Conservation (phyloP, 2,329 filamentous ascomycete genomes). For the Geosmithia morbida region DNA sequence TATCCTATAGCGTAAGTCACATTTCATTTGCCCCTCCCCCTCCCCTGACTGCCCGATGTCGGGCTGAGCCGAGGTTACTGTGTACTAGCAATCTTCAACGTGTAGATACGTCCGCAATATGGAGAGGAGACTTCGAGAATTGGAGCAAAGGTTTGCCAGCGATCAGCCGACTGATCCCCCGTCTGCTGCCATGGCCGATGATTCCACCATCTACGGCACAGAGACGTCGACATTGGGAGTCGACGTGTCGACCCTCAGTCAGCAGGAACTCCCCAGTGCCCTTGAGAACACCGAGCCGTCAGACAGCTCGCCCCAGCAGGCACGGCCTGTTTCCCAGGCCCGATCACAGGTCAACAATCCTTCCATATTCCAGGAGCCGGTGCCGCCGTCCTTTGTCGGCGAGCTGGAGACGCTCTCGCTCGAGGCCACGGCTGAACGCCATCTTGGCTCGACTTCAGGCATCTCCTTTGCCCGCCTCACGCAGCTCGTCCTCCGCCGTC, state of each 20-base stretch:
- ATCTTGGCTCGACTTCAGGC: constrained; percentile 27
- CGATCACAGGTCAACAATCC: constrained; percentile 1
- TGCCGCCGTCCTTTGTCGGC: constrained; percentile 10
- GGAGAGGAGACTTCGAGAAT: constrained; percentile 9
- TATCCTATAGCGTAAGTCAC: constrained; percentile 24
- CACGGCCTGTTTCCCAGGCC: neutral
- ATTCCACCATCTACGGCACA: neutral
- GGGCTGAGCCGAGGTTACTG: too few species aligned
- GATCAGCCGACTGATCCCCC: neutral
- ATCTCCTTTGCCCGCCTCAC: constrained; percentile 27
- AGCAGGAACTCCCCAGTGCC: neutral
- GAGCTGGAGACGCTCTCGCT: constrained; percentile 23
- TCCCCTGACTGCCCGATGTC: too few species aligned
- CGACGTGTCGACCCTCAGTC: neutral
- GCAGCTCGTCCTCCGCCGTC: constrained; percentile 22
- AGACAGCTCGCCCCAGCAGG: neutral
- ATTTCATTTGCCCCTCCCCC: too few species aligned
- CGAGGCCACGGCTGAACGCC: constrained; percentile 26
- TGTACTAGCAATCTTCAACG: neutral
- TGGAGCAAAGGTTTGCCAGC: constrained; percentile 5
- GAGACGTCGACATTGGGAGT: neutral
- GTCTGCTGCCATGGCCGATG: neutral
- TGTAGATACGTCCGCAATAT: constrained; percentile 17
- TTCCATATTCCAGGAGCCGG: neutral
- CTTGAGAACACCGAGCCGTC: neutral